Base-by-base conservation (phyloP, 495 filamentous ascomycete species). In the Cercophora newfieldiana region DNA sequence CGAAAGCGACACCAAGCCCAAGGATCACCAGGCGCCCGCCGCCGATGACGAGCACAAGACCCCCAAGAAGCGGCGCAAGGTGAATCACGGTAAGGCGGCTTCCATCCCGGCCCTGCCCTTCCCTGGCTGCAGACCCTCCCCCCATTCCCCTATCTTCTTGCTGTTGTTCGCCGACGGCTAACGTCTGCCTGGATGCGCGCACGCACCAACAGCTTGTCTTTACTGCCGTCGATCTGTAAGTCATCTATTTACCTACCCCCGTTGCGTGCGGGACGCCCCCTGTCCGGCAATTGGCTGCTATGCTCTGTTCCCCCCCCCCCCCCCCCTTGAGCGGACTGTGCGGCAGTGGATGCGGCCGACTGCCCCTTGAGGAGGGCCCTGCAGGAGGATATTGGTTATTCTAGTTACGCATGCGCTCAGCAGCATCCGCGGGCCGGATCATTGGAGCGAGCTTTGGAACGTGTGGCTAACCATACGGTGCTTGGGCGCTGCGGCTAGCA, bases 141-240 rank as follows among this genome's bases (percentile, higher is more conserved):
- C 21, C 66, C 63, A 33, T 28, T 63, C 65, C 18, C 71, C 59
- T 62, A 74, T 72, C 59, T 37, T 69, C 57, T 61, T 59, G 59
- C 61, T 57, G 68, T 63, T 49, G 53, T 58, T 47, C 55, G 26
- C 26, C 55, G 55, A 28, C 55, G 28, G 79, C 80, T 82, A 78
- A 86, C 80, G 82, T 77, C 86, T 79, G 72, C 71, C 76, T 44
- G 37, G 37, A 44, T 44, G 70, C 61, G 74, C 72, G 69, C 81
- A 74, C 78, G 77, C 81, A 75, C 73, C 74, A 62, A 80, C 85
- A 98, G 94, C 95, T 71, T 99, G 95, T 84, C 91, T 98, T 74
- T 99, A 98, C 82, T 99, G 95, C 85, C 91, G 96, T 78, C 91
- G 95, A 86, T 98, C 95, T 90, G 92, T 96, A 88, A 94, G 91